Percentiles rank a stretch among this genome's conserved stretches.
Conservation (phyloP, 345 rosid species). For the Lepidium sativum region DNA sequence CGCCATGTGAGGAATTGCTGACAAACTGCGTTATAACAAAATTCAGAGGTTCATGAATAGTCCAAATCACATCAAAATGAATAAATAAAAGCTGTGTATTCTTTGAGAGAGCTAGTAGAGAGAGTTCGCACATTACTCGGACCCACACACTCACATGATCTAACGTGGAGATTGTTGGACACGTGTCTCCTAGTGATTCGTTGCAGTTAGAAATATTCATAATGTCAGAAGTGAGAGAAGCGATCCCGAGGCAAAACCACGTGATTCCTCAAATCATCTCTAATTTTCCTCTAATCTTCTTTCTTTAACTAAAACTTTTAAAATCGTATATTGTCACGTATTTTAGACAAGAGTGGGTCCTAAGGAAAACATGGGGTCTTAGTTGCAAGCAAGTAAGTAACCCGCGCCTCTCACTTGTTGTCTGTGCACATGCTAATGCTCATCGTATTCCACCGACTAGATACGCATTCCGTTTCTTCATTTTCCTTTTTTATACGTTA, state of each 20-base stretch:
- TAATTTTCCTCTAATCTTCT: conserved; percentile 14
- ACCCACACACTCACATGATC: conserved; percentile 31
- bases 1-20: conserved; percentile 25
- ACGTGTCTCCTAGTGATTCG: conserved; percentile 13
- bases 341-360: conserved; percentile 36
- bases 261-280: conserved; percentile 32
- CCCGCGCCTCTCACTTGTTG: conserved; percentile 31
- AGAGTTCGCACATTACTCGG: conserved; percentile 17
- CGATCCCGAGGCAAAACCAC: conserved; percentile 46
- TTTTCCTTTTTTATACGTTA: conserved; percentile 7
- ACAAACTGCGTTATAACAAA: conserved; percentile 24
- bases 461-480: conserved; percentile 19
- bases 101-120: conserved; percentile 7
- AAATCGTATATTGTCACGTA: conserved; percentile 26
- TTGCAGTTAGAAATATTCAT: conserved; percentile 10
- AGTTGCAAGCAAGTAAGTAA: conserved; percentile 38
- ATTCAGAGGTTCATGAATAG: conserved; percentile 24
- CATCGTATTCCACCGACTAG: conserved; percentile 29
- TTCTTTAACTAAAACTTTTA: background rate
- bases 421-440: conserved; percentile 42
- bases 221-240: conserved; percentile 19
- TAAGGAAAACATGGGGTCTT: conserved; percentile 34
- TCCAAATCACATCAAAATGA: conserved; percentile 23
- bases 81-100: no score
- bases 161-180: conserved; percentile 29